Evolutionary conservation across 805 yeast genomes (phyloP), one percentile per base, ranked within the genome.

Genomic region (Candida piceae): DNA sequence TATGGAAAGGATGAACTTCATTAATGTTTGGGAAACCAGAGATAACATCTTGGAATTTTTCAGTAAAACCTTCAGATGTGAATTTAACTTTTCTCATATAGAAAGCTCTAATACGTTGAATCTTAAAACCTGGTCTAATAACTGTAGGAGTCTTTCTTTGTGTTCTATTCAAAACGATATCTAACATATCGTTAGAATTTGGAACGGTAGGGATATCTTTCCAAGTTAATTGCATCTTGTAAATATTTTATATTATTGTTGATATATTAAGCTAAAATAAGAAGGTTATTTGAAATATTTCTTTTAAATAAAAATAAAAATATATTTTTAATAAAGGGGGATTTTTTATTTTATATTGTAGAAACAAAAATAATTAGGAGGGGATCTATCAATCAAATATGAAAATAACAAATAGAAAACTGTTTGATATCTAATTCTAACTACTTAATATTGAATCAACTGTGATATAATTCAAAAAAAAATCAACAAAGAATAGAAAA

Each of bases 91-190:
- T 93, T 71, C 99, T 80, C 97, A 93, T 90, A 67, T 93, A 93
- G 58, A 93, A 93, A 10, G 96, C 86, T 52, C 98, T 75, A 55
- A 93, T 93, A 73, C 99, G 87, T 54, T 93, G 83, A 62, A 93
- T 90, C 60, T 85, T 83, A 72, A 89, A 93, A 40, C 97, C 97
- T 15, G 96, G 84, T 63, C 98, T 81, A 51, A 93, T 84, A 39
- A 93, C 97, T n/a, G 98, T 93, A 41, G 98, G 98, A 5, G 98
- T 93, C 68, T 93, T 93, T 69, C 99, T 80, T 70, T 93, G 99
- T 1, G 99, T 93, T 60, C 97, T 76, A 73, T 93, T 93, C 49
- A 93, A 83, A 45, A 93, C 95, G 47, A 93, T 86, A 66, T 93
- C 99, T 78, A 93, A 72, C 74, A 89, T 72, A 66, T 93, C 97